Evolutionary conservation across 1,284 basidiomycete genomes (phyloP), one percentile per base, ranked within the genome.

Genomic region (Pholiota adiposa): DNA sequence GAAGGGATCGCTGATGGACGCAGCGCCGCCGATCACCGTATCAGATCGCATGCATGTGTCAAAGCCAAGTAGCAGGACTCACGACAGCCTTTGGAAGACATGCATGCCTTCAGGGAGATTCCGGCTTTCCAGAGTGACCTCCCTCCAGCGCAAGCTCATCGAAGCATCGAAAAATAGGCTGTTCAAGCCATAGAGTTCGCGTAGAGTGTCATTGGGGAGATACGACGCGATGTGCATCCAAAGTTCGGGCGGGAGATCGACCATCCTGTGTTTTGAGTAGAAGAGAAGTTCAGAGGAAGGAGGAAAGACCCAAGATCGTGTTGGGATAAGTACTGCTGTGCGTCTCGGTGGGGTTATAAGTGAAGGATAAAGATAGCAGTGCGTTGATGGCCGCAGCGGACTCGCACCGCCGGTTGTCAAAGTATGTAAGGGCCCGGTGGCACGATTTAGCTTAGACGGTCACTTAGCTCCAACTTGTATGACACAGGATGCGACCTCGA

Each of bases 101-200:
- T 59, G 67, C 27, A 64, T 54, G n/a, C 55, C 64, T n/a, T 65
- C 59, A 8, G 63, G 67, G 29, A 54, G 50, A 21, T 59, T 58
- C 19, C 55, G 11, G 19, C 52, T 56, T 63, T 58, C 53, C 60
- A 70, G 41, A 63, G 62, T 63, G 14, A 79, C 59, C 3, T 69
- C 64, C 21, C 59, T 63, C 64, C 79, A 80, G n/a, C 73, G 70
- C 40, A 62, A 40, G 50, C 75, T 67, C 70, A 80, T 71, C 0
- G 72, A 74, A 12, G 75, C 54, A 31, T 79, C 63, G 59, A 74
- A 77, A 63, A 80, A 78, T 29, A 73, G 61, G n/a, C 72, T 64
- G 60, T 79, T 79, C 34, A 80, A 71, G 6, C 65, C 69, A 9
- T 76, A 56, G 43, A 78, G 55, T 0, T 57, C 48, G 12, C 29